Evolutionary conservation across 495 filamentous ascomycete genomes (phyloP).

Genomic region (Lasiosphaeris hirsuta): DNA sequence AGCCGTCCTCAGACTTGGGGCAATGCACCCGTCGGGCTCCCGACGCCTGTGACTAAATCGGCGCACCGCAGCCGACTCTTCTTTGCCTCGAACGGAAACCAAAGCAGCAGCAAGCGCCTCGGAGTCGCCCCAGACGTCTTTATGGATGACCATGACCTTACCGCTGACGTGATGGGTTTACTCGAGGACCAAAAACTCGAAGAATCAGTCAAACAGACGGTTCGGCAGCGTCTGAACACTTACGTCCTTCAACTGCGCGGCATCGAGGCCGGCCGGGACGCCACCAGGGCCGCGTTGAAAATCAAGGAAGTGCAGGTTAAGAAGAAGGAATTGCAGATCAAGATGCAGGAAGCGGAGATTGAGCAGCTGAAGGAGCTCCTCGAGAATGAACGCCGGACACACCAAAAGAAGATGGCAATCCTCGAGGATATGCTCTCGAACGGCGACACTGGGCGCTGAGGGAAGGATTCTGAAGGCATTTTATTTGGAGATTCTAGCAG

Average conservation of each 20-base stretch:
- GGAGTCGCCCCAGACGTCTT: background rate
- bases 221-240: slow-evolving; percentile 50
- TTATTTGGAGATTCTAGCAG: too few relatives aligned
- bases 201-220: slow-evolving; percentile 34
- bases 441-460: too few relatives aligned
- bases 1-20: too few relatives aligned
- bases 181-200: slow-evolving; percentile 46
- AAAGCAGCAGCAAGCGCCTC: background rate
- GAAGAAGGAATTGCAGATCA: slow-evolving; percentile 37
- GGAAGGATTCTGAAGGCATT: too few relatives aligned
- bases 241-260: slow-evolving; percentile 56
- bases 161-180: slow-evolving; percentile 46
- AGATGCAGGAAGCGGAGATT: slow-evolving; percentile 34
- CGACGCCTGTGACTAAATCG: too few relatives aligned
- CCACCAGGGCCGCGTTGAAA: slow-evolving; percentile 56
- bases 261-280: slow-evolving; percentile 59
- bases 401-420: slow-evolving; percentile 25
- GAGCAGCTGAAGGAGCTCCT: slow-evolving; percentile 43
- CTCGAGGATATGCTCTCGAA: too few relatives aligned
- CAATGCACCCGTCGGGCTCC: too few relatives aligned
- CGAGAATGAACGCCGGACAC: slow-evolving; percentile 51
- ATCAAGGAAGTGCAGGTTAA: slow-evolving; percentile 56
- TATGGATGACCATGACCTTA: slow-evolving; percentile 45
- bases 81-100: background rate
- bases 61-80: too few relatives aligned